Percentiles rank a stretch among this genome's conserved stretches.
Conservation (phyloP, 352 stramenopile genomes). For the Hyaloperonospora arabidopsidis region DNA sequence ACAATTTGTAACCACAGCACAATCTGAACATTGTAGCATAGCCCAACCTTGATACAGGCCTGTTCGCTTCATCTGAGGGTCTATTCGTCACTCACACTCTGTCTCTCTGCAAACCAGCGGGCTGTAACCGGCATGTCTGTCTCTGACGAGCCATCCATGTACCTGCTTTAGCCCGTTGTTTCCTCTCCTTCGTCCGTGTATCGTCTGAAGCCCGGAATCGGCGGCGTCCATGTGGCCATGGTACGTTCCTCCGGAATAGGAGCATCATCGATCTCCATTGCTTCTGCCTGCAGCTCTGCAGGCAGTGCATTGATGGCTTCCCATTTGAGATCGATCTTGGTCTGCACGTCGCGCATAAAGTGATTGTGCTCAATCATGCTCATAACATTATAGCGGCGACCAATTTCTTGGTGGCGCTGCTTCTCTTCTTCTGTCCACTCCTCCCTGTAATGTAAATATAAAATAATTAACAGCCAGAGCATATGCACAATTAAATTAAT, state of each 20-base stretch:
- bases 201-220: constrained; percentile 80
- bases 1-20: constrained; percentile 7
- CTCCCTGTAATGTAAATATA: constrained; percentile 28
- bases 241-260: constrained; percentile 54
- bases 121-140: constrained; percentile 1
- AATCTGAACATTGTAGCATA: constrained; percentile 16
- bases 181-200: constrained; percentile 57
- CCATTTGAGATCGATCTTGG: constrained; percentile 89
- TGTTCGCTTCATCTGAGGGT: constrained; percentile 18
- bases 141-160: not conserved
- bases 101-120: constrained; percentile 14
- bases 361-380: constrained; percentile 81
- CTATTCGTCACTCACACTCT: constrained; percentile 14
- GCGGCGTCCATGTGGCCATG: constrained; percentile 83
- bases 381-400: constrained; percentile 73
- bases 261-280: constrained; percentile 58
- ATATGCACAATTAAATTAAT: too few species aligned
- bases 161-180: constrained; percentile 14
- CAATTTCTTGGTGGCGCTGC: constrained; percentile 70
- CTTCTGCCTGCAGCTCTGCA: constrained; percentile 68
- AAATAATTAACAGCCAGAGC: not conserved
- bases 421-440: constrained; percentile 78
- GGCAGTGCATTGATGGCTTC: constrained; percentile 84
- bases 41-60: constrained; percentile 4
- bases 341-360: constrained; percentile 84